Conservation (phyloP, 805 yeast genomes). For the Candida alai region DNA sequence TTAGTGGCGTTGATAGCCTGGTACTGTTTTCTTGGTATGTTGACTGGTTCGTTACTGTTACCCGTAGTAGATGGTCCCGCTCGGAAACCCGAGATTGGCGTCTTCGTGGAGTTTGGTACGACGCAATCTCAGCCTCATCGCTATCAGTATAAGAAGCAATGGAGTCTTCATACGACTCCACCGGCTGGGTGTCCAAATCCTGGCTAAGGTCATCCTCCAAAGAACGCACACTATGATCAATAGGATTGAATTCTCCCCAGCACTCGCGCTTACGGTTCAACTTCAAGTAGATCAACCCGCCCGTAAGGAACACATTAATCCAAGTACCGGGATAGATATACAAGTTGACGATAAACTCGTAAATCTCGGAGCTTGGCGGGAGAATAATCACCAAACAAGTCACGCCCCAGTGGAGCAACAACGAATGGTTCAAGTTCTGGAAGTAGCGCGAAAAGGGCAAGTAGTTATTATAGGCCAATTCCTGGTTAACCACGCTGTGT, state of each 20-base stretch:
- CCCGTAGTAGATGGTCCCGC: constrained; percentile 4
- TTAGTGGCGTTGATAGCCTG: constrained; percentile 23
- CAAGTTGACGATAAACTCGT: constrained; percentile 58
- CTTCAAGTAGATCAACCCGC: constrained; percentile 52
- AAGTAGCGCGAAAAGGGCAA: constrained; percentile 50
- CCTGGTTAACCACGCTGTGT: constrained; percentile 55
- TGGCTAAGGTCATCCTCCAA: background rate
- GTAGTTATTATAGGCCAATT: constrained; percentile 48
- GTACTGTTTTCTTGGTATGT: background rate
- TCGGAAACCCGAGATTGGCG: constrained; percentile 6
- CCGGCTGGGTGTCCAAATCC: constrained; percentile 1
- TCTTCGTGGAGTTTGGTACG: constrained; percentile 6
- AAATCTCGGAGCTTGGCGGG: constrained; percentile 63
- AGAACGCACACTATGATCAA: constrained; percentile 4
- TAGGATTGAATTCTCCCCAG: constrained; percentile 34
- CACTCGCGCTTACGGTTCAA: constrained; percentile 30
- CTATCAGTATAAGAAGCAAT: constrained; percentile 1
- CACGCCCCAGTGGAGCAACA: constrained; percentile 52
- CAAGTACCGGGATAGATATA: constrained; percentile 64
- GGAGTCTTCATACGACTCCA: background rate
- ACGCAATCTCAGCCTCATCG: constrained; percentile 8
- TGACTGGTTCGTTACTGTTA: constrained; percentile 12
- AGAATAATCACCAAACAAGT: constrained; percentile 50
- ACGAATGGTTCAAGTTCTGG: constrained; percentile 41
- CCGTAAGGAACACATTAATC: constrained; percentile 49